Evolutionary conservation across 176 grass and related monocot genomes (phyloP), one percentile per base, ranked within the genome.

Genomic region (Saccharum spontaneum): DNA sequence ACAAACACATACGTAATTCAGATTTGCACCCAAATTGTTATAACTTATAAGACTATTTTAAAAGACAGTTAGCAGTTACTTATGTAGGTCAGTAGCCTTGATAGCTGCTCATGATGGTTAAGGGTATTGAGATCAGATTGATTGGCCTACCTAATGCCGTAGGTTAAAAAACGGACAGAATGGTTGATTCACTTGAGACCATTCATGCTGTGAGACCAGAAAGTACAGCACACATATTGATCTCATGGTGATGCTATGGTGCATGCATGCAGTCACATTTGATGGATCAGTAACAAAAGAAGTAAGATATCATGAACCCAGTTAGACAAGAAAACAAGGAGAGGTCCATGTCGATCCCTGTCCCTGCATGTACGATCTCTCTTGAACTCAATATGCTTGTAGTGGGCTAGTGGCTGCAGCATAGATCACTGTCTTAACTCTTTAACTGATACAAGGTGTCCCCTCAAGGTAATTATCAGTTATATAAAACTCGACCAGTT

Each of bases 51-150:
- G 41, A 37, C 34, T 20, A 52, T 76, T 66, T 45, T 52, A 38
- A 52, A 17, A 83, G 28, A 72, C 55, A 75, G 41, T 66, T 50
- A 81, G 41, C 18, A 50, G 18, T 17, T 49, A 28, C 34, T 43
- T 60, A 82, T 64, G 38, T 63, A 78, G 37, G 57, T 78, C 37
- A 41, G 37, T n/a, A 61, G 52, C 54, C 10, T 46, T 73, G 39
- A 81, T 24, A 4, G 46, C 20, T 69, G 65, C 45, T 34, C 45
- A 73, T 34, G 30, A 10, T 34, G 54, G 57, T 73, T 73, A 34
- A 14, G 52, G 38, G 26, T 24, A 40, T 9, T 63, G 39, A n/a
- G 1, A 73, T 46, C 3, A 83, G 52, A 73, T 59, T 18, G 2
- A 23, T 26, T 72, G 36, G 8, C 36, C 15, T 14, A 59, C 23